Base-by-base conservation (phyloP, 75 land plant genomes). In the Cryptomeria japonica region DNA sequence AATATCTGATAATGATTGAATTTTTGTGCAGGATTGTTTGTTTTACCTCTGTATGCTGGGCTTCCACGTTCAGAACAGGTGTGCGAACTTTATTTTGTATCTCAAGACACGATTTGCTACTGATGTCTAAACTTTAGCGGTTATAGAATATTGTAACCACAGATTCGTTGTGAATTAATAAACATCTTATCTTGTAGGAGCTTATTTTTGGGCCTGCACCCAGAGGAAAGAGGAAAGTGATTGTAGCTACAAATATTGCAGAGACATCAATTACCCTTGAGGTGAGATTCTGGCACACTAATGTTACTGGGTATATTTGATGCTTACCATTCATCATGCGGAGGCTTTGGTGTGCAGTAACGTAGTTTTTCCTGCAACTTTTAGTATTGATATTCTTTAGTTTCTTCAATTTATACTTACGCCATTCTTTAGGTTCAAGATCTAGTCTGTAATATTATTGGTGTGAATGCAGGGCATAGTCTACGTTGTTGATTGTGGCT, bases 401-500 rank as follows among this genome's bases (percentile, higher is more conserved):
- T 41, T 80, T 28, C 22, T 80, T 11, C 53, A 82, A 82, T 46
- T 28, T 46, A 46, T 42, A 8, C 13, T 42, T 80, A 46, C 84
- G 3, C 32, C 11, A 32, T 82, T 82, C 13, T 82, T 82, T 28
- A 82, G 32, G 32, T 82, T 46, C 8, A 82, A 46, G n/a, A 12
- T 51, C 55, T 82, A 13, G 14, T 82, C 49, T 46, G 8, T 82
- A 3, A 22, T 46, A 22, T 82, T 82, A 46, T n/a, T 44, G 51
- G 42, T 46, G 47, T 12, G 31, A 82, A 13, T 90, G 28, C 92
- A 96, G 97, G 99, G 97, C 19, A 91, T 98, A 80, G 99, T 96
- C 28, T 98, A 98, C 91, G 99, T 98, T 88, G 93, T 98, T 72
- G 99, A 98, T 80, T 90, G 95, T 92, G 99, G 98, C 38, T 98